A percentile compares a stretch with the other conserved stretches of the same genome.
Conservation (phyloP, 768 basidiomycete genomes). For the Boletus sp. region DNA sequence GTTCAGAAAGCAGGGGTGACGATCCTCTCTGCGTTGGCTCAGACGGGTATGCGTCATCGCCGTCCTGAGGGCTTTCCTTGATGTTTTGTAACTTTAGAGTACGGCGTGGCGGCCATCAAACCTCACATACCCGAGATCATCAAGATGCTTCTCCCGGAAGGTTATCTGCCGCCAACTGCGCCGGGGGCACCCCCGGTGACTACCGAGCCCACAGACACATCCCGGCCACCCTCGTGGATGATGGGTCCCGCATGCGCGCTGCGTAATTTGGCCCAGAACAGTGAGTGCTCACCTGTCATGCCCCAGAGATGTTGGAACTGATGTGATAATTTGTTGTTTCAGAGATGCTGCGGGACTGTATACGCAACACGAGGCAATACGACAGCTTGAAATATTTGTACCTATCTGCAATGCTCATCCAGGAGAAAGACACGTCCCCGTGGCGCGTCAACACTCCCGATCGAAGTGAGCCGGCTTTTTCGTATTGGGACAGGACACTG, state of each 20-base stretch:
- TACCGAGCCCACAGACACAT: not conserved
- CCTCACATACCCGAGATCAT: constrained; percentile 10
- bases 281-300: not conserved
- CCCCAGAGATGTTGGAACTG: not conserved
- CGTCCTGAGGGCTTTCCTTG: not conserved
- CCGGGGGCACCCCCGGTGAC: not conserved
- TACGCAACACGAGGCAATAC: constrained; percentile 7
- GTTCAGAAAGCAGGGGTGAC: constrained; percentile 23
- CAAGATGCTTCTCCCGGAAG: constrained; percentile 16
- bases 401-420: not conserved
- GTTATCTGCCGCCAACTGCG: constrained; percentile 1
- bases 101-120: constrained; percentile 12
- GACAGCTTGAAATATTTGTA: constrained; percentile 16
- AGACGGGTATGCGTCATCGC: constrained; percentile 9
- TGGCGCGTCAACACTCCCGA: not conserved
- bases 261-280: constrained; percentile 16
- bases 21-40: constrained; percentile 24
- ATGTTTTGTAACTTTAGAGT: constrained; percentile 5
- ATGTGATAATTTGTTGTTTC: not conserved
- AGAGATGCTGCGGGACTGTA: constrained; percentile 11
- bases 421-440: not conserved
- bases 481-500: not conserved
- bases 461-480: not conserved
- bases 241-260: constrained; percentile 25
- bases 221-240: constrained; percentile 18